Evolutionary conservation across 257 asterid genomes (phyloP).

Genomic region (Gentiana dahurica): DNA sequence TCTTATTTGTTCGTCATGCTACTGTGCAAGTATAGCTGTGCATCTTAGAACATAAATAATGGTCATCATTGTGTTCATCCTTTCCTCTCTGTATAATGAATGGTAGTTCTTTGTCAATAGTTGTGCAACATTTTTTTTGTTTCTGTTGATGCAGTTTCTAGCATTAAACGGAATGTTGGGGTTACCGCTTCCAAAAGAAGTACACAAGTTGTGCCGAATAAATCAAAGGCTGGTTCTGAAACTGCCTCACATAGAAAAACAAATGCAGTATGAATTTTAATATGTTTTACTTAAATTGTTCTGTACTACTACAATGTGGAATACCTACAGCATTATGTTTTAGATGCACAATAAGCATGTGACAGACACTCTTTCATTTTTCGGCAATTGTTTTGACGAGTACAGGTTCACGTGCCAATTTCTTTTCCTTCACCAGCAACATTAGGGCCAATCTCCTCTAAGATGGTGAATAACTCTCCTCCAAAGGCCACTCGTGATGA

Average conservation of each 20-base stretch:
- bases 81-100: too few species aligned
- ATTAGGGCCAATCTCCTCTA: conserved; percentile 19
- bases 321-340: conserved; percentile 4
- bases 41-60: too few species aligned
- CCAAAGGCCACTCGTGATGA: conserved; percentile 27
- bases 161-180: conserved; percentile 32
- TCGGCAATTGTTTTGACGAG: conserved; percentile 2
- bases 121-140: conserved; percentile 50
- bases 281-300: conserved; percentile 1
- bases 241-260: conserved; percentile 24
- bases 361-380: neutral
- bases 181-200: conserved; percentile 31
- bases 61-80: too few species aligned
- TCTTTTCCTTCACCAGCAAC: conserved; percentile 23
- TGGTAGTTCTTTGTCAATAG: too few species aligned
- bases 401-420: conserved; percentile 38
- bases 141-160: conserved; percentile 29
- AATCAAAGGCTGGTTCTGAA: conserved; percentile 30
- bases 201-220: conserved; percentile 25
- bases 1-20: too few species aligned
- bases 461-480: conserved; percentile 22
- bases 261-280: conserved; percentile 36
- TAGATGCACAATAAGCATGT: neutral
- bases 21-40: too few species aligned
- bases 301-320: neutral